Conservation (phyloP, 139 green algal species). For the Gonium pectorale region DNA sequence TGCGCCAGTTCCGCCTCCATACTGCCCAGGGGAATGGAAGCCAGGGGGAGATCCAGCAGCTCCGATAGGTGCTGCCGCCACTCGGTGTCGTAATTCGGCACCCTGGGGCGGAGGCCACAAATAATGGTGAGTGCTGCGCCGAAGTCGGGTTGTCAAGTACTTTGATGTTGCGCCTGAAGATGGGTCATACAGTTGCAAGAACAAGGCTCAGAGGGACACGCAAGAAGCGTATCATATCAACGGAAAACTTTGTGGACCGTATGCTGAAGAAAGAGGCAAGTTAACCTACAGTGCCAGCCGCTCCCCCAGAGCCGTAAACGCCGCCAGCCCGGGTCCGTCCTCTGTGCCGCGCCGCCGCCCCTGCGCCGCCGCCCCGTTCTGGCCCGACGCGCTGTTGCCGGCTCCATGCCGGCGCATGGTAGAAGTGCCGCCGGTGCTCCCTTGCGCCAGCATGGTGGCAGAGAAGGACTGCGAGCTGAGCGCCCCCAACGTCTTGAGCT, state of each 20-base stretch:
- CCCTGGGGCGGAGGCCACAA: slow-evolving; percentile 6
- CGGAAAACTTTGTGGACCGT: too few relatives aligned
- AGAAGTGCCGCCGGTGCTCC: background rate
- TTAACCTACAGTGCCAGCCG: too few relatives aligned
- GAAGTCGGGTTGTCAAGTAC: background rate
- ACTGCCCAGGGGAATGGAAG: slow-evolving; percentile 36
- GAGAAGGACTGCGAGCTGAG: background rate
- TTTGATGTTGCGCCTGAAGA: too few relatives aligned
- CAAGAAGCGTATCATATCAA: too few relatives aligned
- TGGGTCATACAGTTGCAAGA: too few relatives aligned
- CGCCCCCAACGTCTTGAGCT: slow-evolving; percentile 22
- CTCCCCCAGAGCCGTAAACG: slow-evolving; percentile 40
- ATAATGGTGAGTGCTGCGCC: too few relatives aligned
- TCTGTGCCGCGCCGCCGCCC: slow-evolving; percentile 20
- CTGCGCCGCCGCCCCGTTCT: background rate
- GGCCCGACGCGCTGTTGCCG: background rate
- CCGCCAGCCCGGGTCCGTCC: background rate
- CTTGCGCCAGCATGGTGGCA: background rate
- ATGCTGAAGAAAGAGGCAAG: too few relatives aligned
- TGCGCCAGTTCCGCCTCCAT: slow-evolving; percentile 34
- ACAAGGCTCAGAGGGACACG: too few relatives aligned
- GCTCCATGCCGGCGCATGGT: background rate
- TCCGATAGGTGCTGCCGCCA: slow-evolving; percentile 56
- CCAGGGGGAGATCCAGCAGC: slow-evolving; percentile 55
- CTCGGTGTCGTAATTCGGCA: slow-evolving; percentile 53